Evolutionary conservation across 306 rosid genomes (phyloP).

Genomic region (Cucumis melo): DNA sequence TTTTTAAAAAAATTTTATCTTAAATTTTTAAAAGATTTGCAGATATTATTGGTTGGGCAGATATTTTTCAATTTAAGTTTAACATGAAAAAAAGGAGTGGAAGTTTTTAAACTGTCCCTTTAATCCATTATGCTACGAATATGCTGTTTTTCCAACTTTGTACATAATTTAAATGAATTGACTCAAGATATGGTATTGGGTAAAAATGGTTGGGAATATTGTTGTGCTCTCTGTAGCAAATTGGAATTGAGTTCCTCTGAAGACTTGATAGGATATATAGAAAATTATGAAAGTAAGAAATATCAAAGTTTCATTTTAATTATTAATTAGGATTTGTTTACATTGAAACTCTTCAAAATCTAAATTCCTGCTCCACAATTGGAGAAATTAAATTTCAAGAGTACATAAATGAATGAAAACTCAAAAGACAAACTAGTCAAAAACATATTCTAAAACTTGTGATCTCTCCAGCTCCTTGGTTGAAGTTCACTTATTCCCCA

Average conservation of each 20-base stretch:
- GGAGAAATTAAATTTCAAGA: not conserved
- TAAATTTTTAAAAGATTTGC: too few species aligned
- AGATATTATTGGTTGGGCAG: too few species aligned
- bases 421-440: not conserved
- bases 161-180: not conserved
- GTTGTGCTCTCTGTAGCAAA: not conserved
- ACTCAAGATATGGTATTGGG: not conserved
- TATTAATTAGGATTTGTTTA: not conserved
- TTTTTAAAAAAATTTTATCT: too few species aligned
- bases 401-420: not conserved
- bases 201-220: not conserved
- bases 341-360: not conserved
- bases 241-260: not conserved
- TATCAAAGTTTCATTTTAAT: not conserved
- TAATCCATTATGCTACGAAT: too few species aligned
- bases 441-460: not conserved
- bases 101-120: not conserved
- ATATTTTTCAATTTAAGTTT: too few species aligned
- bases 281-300: not conserved
- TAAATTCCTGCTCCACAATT: not conserved
- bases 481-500: constrained; percentile 4
- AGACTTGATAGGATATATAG: not conserved
- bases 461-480: not conserved
- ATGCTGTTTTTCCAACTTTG: not conserved
- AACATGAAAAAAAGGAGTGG: too few species aligned